Evolutionary conservation across 2,329 filamentous ascomycete species (phyloP).

Genomic region (Chaetomiaceae sp.): DNA sequence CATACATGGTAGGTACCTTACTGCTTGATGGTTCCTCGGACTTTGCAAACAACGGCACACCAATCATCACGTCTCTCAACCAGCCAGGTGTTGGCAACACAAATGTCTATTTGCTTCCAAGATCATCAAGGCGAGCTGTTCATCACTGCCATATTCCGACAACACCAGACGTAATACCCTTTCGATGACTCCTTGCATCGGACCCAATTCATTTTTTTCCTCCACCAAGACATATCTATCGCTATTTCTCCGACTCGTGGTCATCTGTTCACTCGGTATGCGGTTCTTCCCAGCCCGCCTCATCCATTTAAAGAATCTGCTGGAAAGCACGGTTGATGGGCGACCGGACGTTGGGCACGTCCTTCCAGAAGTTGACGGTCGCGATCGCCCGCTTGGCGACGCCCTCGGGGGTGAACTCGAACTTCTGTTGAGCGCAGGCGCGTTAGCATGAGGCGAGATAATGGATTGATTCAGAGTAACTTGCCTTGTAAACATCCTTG

Average conservation of each 20-base stretch:
- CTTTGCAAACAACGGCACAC: background rate
- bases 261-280: background rate
- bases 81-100: background rate
- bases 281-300: background rate
- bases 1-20: too few relatives aligned
- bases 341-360: slow-evolving; percentile 80
- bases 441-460: slow-evolving; percentile 14
- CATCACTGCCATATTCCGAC: slow-evolving; percentile 8
- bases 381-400: slow-evolving; percentile 90
- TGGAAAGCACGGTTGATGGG: slow-evolving; percentile 97
- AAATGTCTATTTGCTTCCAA: slow-evolving; percentile 17
- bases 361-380: slow-evolving; percentile 98
- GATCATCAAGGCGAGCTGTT: slow-evolving; percentile 3
- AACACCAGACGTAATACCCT: slow-evolving; percentile 11
- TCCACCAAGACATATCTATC: slow-evolving; percentile 14
- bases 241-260: slow-evolving; percentile 4
- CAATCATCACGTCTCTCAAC: background rate
- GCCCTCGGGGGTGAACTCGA: slow-evolving; percentile 97
- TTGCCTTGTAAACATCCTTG: slow-evolving; percentile 92
- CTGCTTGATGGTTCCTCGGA: background rate
- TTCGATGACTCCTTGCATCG: slow-evolving; percentile 7
- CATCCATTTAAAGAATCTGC: slow-evolving; percentile 73
- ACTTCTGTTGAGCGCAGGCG: slow-evolving; percentile 64
- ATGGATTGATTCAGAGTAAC: slow-evolving; percentile 28
- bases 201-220: slow-evolving; percentile 4